phyloP scores from a whole-genome alignment of 305 asterid genomes.

The Plantago coronopus region DNA sequence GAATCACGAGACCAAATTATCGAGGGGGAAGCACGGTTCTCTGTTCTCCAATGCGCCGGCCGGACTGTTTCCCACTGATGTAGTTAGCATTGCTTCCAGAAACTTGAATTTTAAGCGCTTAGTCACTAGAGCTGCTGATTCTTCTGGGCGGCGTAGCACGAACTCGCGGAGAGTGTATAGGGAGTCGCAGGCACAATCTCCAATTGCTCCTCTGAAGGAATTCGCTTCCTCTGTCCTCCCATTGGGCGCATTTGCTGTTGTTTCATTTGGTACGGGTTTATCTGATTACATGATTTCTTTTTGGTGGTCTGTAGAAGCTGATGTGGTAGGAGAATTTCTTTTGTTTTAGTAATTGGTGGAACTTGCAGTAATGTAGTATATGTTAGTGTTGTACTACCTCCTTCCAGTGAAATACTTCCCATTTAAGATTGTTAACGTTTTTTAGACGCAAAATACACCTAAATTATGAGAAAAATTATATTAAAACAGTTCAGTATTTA shows the following conservation, averaged over 20 bases:
- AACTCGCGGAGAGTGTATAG: slow-evolving; percentile 55
- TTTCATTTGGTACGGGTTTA: slow-evolving; percentile 59
- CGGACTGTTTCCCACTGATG: slow-evolving; percentile 28
- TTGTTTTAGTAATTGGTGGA: neutral
- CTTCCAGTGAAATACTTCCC: too few relatives aligned
- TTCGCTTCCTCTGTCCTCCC: slow-evolving; percentile 54
- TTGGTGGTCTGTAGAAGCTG: neutral
- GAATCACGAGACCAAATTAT: neutral
- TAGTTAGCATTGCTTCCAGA: slow-evolving; percentile 27
- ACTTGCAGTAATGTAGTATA: too few relatives aligned
- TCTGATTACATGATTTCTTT: slow-evolving; percentile 3
- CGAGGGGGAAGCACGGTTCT: slow-evolving; percentile 23
- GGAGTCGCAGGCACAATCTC: slow-evolving; percentile 56
- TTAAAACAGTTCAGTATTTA: too few relatives aligned
- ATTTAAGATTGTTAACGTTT: too few relatives aligned
- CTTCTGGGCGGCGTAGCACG: slow-evolving; percentile 41
- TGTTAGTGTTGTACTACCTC: too few relatives aligned
- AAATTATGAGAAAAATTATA: too few relatives aligned
- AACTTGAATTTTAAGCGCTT: slow-evolving; percentile 27
- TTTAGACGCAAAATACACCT: too few relatives aligned
- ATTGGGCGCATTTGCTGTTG: slow-evolving; percentile 62
- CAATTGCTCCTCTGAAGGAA: slow-evolving; percentile 43
- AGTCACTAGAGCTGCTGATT: slow-evolving; percentile 37
- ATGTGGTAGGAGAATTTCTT: neutral
- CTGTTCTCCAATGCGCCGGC: slow-evolving; percentile 26